Evolutionary conservation across 129 eudicot genomes (phyloP).

Genomic region (Escallonia rubra): DNA sequence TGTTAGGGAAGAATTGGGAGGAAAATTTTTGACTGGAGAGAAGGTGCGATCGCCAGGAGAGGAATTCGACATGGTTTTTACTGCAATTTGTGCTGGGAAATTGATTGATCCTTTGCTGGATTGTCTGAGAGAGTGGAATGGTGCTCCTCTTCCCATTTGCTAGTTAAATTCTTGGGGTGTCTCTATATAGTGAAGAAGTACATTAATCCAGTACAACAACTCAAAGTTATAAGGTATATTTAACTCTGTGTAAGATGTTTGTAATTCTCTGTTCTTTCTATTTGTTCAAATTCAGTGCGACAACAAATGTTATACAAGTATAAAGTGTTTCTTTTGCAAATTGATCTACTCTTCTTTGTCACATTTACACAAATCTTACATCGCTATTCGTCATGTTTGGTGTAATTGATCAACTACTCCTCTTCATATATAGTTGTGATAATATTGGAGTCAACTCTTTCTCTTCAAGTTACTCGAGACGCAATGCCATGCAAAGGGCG

Average conservation of each 20-base stretch:
- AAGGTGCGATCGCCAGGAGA: conserved; percentile 53
- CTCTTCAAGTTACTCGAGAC: neutral
- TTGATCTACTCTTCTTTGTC: neutral
- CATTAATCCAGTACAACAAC: neutral
- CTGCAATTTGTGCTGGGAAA: conserved; percentile 50
- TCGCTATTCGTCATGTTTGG: neutral
- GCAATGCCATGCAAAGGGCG: neutral
- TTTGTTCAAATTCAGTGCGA: neutral
- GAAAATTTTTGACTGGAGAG: conserved; percentile 54
- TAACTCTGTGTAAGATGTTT: neutral
- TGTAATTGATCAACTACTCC: neutral
- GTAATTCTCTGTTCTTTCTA: neutral
- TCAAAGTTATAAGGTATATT: neutral
- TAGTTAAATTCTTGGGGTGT: neutral
- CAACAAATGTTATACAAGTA: conserved; percentile 6
- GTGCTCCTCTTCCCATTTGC: conserved; percentile 63
- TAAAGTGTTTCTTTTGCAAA: neutral
- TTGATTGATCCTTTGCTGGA: conserved; percentile 68
- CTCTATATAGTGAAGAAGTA: neutral
- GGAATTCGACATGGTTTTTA: conserved; percentile 58
- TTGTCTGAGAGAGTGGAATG: conserved; percentile 69
- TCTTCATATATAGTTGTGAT: neutral
- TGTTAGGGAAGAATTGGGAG: conserved; percentile 44
- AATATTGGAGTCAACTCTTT: neutral
- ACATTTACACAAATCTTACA: neutral